phyloP scores from a whole-genome alignment of 495 filamentous ascomycete genomes.

The Penicillium pulvis region DNA sequence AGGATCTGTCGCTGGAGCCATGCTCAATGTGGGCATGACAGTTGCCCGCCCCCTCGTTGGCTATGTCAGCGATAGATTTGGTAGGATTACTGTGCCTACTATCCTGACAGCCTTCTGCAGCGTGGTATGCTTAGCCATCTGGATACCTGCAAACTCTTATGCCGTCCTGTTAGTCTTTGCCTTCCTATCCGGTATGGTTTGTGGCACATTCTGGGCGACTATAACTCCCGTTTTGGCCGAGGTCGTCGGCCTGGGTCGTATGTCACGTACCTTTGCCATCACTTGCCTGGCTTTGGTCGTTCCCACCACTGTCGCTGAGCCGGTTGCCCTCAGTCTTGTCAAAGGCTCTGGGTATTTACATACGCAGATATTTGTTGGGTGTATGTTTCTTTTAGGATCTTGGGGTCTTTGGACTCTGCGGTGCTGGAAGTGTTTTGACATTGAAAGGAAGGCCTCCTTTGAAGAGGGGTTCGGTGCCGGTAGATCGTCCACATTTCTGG shows the following conservation, averaged over 20 bases:
- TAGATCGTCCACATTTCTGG: background rate
- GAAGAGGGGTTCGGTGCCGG: slow-evolving; percentile 3
- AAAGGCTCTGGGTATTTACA: slow-evolving; percentile 53
- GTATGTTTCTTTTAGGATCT: slow-evolving; percentile 62
- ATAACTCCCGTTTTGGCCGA: slow-evolving; percentile 68
- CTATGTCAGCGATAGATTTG: slow-evolving; percentile 63
- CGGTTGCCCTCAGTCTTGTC: slow-evolving; percentile 65
- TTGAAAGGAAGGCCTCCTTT: slow-evolving; percentile 17
- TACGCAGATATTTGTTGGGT: slow-evolving; percentile 63
- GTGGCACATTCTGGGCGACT: slow-evolving; percentile 71
- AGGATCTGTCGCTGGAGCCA: slow-evolving; percentile 64
- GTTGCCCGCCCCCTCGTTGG: slow-evolving; percentile 71
- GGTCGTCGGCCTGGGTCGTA: slow-evolving; percentile 62
- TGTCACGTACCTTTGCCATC: slow-evolving; percentile 63
- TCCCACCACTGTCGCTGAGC: slow-evolving; percentile 68
- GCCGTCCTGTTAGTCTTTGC: slow-evolving; percentile 67
- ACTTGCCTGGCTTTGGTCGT: slow-evolving; percentile 66
- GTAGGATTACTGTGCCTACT: slow-evolving; percentile 68
- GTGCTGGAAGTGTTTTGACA: slow-evolving; percentile 22
- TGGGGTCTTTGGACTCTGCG: slow-evolving; percentile 53
- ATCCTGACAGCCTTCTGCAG: slow-evolving; percentile 61
- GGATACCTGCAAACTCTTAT: slow-evolving; percentile 65
- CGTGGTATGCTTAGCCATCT: slow-evolving; percentile 64
- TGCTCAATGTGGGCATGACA: slow-evolving; percentile 67
- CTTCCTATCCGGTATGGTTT: slow-evolving; percentile 62